Conservation (phyloP, 371 early-diverging fungal genomes). For the Mortierella sp. region DNA sequence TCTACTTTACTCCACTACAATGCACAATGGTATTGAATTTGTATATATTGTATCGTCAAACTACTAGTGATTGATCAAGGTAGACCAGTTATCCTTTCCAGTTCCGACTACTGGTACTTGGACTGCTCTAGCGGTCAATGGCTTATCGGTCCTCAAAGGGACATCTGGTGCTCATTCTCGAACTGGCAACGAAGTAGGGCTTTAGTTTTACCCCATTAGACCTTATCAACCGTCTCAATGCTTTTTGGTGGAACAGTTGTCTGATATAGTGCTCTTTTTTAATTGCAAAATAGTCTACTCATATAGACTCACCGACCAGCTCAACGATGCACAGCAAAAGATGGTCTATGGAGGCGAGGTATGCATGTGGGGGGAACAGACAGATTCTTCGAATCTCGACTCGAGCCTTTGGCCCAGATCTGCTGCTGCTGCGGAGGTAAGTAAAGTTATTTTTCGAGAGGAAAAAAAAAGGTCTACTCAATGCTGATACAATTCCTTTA, state of each 20-base stretch:
- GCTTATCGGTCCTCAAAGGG: conserved; percentile 35
- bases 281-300: conserved; percentile 52
- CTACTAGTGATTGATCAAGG: conserved; percentile 61
- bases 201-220: not conserved
- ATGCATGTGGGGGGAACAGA: conserved; percentile 82
- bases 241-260: no score
- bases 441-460: no score
- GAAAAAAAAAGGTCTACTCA: no score
- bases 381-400: conserved; percentile 73
- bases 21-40: not conserved
- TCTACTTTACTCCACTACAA: not conserved
- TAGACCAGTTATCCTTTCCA: conserved; percentile 69
- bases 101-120: conserved; percentile 74
- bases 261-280: no score
- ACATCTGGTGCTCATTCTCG: conserved; percentile 36
- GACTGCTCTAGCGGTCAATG: conserved; percentile 74
- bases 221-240: no score
- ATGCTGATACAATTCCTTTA: no score
- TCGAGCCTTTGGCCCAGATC: conserved; percentile 80
- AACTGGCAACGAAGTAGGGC: conserved; percentile 47
- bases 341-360: conserved; percentile 71
- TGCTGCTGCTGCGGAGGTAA: conserved; percentile 79
- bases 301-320: conserved; percentile 33
- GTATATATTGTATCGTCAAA: not conserved
- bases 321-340: conserved; percentile 45